Evolutionary conservation across 2,329 filamentous ascomycete genomes (phyloP).

Genomic region (Alternaria ethzedia): DNA sequence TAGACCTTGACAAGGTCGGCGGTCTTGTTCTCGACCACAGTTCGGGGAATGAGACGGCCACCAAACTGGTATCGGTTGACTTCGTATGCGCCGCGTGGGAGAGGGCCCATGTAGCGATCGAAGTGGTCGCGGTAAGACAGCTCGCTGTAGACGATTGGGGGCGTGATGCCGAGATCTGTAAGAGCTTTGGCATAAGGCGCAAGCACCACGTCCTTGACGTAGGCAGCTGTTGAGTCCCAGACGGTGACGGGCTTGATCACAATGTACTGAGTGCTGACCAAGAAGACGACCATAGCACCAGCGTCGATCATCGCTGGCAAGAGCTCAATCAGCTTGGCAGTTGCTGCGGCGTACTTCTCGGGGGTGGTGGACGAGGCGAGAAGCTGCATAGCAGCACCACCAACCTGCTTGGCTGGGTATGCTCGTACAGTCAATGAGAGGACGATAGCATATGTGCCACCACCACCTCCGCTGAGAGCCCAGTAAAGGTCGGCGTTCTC

Average conservation of each 20-base stretch:
- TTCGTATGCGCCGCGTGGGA: slow-evolving; percentile 28
- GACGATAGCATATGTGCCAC: slow-evolving; percentile 41
- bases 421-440: slow-evolving; percentile 38
- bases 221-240: slow-evolving; percentile 12
- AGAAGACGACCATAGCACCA: slow-evolving; percentile 27
- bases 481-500: slow-evolving; percentile 46
- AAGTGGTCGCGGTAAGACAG: slow-evolving; percentile 34
- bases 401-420: slow-evolving; percentile 24
- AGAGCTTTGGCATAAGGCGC: slow-evolving; percentile 31
- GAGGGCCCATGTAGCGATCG: slow-evolving; percentile 33
- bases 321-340: slow-evolving; percentile 17
- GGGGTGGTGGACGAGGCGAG: slow-evolving; percentile 22
- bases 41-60: slow-evolving; percentile 25
- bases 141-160: slow-evolving; percentile 26
- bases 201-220: slow-evolving; percentile 27
- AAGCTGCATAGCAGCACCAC: slow-evolving; percentile 31
- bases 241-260: slow-evolving; percentile 9
- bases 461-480: slow-evolving; percentile 44
- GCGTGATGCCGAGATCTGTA: slow-evolving; percentile 21
- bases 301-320: slow-evolving; percentile 29
- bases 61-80: slow-evolving; percentile 29
- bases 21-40: slow-evolving; percentile 24
- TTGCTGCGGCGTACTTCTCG: slow-evolving; percentile 19
- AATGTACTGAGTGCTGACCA: slow-evolving; percentile 17
- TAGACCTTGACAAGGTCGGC: slow-evolving; percentile 19